phyloP scores from a whole-genome alignment of 1,284 basidiomycete genomes.

The Inonotus hispidus region DNA sequence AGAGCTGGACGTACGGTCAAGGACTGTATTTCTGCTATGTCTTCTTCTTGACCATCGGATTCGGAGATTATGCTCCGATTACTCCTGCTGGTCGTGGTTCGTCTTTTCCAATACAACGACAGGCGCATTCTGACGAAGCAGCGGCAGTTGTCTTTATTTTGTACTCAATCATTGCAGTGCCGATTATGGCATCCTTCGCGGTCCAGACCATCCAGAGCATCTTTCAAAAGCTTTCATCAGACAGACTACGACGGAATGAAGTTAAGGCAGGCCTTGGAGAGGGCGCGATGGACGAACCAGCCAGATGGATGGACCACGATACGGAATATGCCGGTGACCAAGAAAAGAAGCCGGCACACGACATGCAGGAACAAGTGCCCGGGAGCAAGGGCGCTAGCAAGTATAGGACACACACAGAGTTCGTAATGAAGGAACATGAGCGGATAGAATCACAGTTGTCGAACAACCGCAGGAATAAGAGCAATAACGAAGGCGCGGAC shows the following conservation, averaged over 20 bases:
- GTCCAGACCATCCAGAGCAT: constrained; percentile 17
- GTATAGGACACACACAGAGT: constrained; percentile 6
- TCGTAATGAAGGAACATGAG: constrained; percentile 1
- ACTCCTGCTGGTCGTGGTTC: constrained; percentile 18
- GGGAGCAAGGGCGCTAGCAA: background rate
- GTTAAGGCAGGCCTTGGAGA: constrained; percentile 1
- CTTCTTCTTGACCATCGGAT: constrained; percentile 19
- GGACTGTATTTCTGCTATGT: constrained; percentile 20
- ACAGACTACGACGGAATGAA: constrained; percentile 1
- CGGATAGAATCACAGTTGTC: constrained; percentile 4
- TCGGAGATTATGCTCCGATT: constrained; percentile 17
- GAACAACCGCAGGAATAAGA: background rate
- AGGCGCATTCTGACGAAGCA: background rate
- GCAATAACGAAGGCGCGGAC: background rate
- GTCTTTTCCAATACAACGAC: background rate
- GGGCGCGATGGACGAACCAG: background rate
- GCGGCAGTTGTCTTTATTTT: constrained; percentile 17
- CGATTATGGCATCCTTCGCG: constrained; percentile 19
- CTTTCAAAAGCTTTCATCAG: constrained; percentile 2
- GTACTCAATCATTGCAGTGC: constrained; percentile 18
- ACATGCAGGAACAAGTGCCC: background rate
- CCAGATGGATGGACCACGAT: background rate
- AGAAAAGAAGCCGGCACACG: constrained; percentile 4
- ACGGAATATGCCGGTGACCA: background rate
- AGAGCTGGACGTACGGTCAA: constrained; percentile 19